Base-by-base conservation (phyloP, 371 early-diverging fungal species). In the Mucor saturninus region DNA sequence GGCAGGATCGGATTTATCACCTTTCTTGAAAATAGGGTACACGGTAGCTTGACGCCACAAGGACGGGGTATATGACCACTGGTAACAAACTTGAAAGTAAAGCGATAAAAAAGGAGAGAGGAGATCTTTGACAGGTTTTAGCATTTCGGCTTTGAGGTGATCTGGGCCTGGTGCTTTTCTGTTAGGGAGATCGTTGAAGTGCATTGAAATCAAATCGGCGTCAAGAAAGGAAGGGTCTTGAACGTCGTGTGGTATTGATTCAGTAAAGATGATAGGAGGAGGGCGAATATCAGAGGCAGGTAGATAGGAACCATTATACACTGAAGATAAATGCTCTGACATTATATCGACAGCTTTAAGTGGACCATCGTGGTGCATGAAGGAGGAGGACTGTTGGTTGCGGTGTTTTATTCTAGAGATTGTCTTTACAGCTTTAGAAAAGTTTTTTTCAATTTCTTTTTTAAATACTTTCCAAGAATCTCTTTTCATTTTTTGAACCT, bases 41-140 rank as follows among this genome's bases (percentile, higher is more conserved):
- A 72, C 68, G 28, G 66, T 67, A 5, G 73, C 73, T 14, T 38
- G 53, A 2, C 73, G 61, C 76, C 73, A 76, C 2, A 40, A 6
- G 0, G 2, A 10, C 4, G 76, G 72, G 28, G 53, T 56, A 11
- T 45, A 66, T 0, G 58, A 54, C 70, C 76, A 72, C 10, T 42
- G 39, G 56, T 59, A 75, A 48, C 70, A 75, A 8, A 75, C 55
- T 2, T 53, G 28, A 39, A 69, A 68, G 4, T 37, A 39, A 69
- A 68, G 4, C 68, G 40, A 0, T 7, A 28, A 9, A 13, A 15
- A 1, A 71, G 46, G 4, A 67, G 4, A 4, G 55, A 37, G n/a
- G 64, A 14, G 3, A 71, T 43, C 2, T 59, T 0, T 30, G 5
- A 2, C 59, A 0, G 72, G 61, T 32, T 67, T 58, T 0, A 75